Base-by-base conservation (phyloP, 2,329 filamentous ascomycete species). In the Aspergillus sp. region DNA sequence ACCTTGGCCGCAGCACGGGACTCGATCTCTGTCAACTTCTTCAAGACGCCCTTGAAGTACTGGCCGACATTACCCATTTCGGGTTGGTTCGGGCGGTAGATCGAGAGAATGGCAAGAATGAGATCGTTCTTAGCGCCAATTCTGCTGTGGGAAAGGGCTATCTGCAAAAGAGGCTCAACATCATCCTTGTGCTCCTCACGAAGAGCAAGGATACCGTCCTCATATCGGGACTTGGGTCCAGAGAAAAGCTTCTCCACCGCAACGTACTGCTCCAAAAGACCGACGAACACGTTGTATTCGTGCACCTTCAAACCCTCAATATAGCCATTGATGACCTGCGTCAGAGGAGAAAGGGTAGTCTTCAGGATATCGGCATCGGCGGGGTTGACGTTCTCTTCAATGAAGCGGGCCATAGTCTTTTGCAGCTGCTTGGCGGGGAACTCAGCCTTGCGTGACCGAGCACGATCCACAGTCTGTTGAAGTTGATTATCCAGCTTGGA, bases 181-280 rank as follows among this genome's bases (percentile, higher is more conserved):
- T 96, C 91, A 35, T 98, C 95, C 81, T 93, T 97, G 83, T 99
- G 89, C 79, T 96, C 90, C 65, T 99, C 95, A 81, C 95, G 90
- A 15, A 99, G 90, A 75, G 89, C 91, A 53, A 99, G 84, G 60
- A 99, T 88, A 62, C 96, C 92, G 68, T 96, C 92, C 73, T 99
- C 95, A 64, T 98, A 93, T 66, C 96, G 90, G 62, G 84, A 84
- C 63, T 90, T 90, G 63, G 91, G 88, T 48, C 89, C 89, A 39
- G 91, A 91, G 81, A 99, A 99, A 43, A 96, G 84, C 63, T 84
- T 85, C 82, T 99, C 95, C 8, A 96, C 87, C 27, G 87, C 83
- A 69, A 85, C 89, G 79, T 96, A 99, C 69, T 89, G 81, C 63
- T 91, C 84, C 45, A 99, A 81, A n/a, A 98, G 82, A 35, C 81